Evolutionary conservation across 2,329 filamentous ascomycete species (phyloP).

Genomic region (Colletotrichum tofieldiae): DNA sequence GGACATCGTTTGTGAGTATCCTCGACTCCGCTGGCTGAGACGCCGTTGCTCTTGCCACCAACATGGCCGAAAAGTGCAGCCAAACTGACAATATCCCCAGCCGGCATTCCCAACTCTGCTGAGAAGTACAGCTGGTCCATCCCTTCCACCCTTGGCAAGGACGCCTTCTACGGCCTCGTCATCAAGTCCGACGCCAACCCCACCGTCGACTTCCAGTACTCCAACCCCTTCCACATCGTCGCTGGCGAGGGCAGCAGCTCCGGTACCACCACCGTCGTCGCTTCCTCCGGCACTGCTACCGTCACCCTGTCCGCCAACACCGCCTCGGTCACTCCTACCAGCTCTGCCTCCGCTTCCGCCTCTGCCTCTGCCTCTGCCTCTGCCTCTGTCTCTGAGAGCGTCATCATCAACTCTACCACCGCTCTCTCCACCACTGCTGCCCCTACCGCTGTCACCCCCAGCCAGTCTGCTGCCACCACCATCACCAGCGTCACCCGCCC

Average conservation of each 20-base stretch:
- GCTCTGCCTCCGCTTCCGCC: conserved; percentile 42
- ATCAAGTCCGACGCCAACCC: conserved; percentile 65
- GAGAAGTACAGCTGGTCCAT: conserved; percentile 68
- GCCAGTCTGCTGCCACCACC: conserved; percentile 45
- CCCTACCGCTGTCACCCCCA: conserved; percentile 41
- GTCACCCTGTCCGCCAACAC: conserved; percentile 49
- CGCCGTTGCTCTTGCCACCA: neutral
- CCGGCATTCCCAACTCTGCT: conserved; percentile 61
- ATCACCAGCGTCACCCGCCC: conserved; percentile 44
- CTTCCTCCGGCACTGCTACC: conserved; percentile 47
- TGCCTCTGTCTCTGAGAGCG: conserved; percentile 46
- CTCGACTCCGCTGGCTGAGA: neutral
- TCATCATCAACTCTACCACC: conserved; percentile 47
- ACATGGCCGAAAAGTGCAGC: conserved; percentile 5
- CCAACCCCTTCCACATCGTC: conserved; percentile 72
- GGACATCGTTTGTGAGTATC: conserved; percentile 66
- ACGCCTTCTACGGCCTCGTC: conserved; percentile 71
- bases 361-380: conserved; percentile 47
- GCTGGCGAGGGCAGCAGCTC: conserved; percentile 47
- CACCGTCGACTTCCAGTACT: conserved; percentile 71
- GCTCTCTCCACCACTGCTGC: conserved; percentile 44
- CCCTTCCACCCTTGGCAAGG: conserved; percentile 59
- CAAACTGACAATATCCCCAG: conserved; percentile 52
- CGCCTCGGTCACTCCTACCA: conserved; percentile 51
- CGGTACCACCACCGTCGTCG: conserved; percentile 48